A percentile compares a stretch with the other conserved stretches of the same genome.
Evolutionary conservation across 2,329 filamentous ascomycete species (phyloP).

Genomic region (Neonectria magnoliae): DNA sequence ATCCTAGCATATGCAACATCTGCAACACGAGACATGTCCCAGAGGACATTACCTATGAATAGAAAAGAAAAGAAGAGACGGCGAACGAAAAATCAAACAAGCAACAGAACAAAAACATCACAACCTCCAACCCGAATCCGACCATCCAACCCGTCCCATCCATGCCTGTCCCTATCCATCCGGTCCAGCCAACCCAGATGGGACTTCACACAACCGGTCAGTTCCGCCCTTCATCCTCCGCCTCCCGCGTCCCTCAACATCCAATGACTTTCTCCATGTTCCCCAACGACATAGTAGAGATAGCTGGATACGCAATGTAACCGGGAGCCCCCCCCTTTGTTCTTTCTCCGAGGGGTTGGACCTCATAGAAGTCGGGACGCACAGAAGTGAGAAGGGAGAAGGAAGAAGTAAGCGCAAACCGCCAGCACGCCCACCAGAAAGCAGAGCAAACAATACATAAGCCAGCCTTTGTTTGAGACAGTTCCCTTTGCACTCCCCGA

Average conservation of each 20-base stretch:
- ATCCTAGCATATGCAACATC: constrained; percentile 29
- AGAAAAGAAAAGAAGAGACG: constrained; percentile 16
- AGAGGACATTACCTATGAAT: constrained; percentile 30
- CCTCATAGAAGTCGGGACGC: constrained; percentile 7
- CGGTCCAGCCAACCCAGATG: constrained; percentile 9
- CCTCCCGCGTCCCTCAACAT: not conserved
- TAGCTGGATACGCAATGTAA: constrained; percentile 10
- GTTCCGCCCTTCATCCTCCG: not conserved
- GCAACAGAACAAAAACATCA: constrained; percentile 27
- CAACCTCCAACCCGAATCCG: constrained; percentile 29
- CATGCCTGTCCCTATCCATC: constrained; percentile 14
- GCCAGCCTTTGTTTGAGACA: constrained; percentile 34
- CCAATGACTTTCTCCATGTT: not conserved
- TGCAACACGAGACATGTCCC: constrained; percentile 25
- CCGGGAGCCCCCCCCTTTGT: constrained; percentile 3
- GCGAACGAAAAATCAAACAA: constrained; percentile 3
- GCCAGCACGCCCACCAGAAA: constrained; percentile 29
- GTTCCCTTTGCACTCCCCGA: constrained; percentile 43
- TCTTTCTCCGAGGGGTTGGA: not conserved
- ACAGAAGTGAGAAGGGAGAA: not conserved
- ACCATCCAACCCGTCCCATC: constrained; percentile 17
- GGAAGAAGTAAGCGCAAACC: constrained; percentile 22
- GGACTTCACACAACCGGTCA: constrained; percentile 7
- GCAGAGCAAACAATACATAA: constrained; percentile 38
- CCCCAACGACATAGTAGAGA: constrained; percentile 2